Evolutionary conservation across 306 rosid species (phyloP), one percentile per base, ranked within the genome.

Genomic region (Ziziphus jujuba): DNA sequence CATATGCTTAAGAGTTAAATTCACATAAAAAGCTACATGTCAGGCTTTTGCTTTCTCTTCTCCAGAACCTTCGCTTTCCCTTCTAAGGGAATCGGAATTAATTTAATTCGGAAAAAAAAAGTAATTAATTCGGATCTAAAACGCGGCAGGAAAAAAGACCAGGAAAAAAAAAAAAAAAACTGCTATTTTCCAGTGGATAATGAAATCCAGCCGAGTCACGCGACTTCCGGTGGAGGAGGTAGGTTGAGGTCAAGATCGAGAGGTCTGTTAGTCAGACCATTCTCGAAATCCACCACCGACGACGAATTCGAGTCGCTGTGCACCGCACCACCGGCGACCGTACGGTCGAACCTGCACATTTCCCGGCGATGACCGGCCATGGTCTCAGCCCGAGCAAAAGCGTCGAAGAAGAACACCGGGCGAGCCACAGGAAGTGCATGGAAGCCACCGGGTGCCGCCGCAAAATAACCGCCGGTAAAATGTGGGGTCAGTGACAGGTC

Each of bases 171-270:
- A n/a, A n/a, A n/a, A 53, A 74, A 78, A 65, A 36, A 0, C 0
- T 36, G 65, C 57, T 64, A 67, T 75, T 31, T 3, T n/a, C 24
- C 22, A 66, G 60, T 16, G 59, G 7, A 20, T 13, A 31, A 16
- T 61, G 38, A 61, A 71, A 77, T 61, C 66, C 22, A 4, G 65
- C 55, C 28, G 49, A 49, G 56, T 85, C 79, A 91, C 3, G 84
- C 92, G 45, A 73, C 88, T 63, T 85, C 95, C 6, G 84, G 74
- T 0, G 84, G 88, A 0, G 97, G 91, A 7, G 89, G 84, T 11
- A 71, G 74, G 69, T 91, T 91, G 5, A 91, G 97, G 58, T 91
- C 97, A 13, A 91, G 88, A 80, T 84, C 85, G 59, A 90, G 58
- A 31, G 73, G 66, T 48, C 79, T 55, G 16, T 76, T 70, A 1